Base-by-base conservation (phyloP, 192 early-diverging fungal genomes). In the Entomortierella lignicola region DNA sequence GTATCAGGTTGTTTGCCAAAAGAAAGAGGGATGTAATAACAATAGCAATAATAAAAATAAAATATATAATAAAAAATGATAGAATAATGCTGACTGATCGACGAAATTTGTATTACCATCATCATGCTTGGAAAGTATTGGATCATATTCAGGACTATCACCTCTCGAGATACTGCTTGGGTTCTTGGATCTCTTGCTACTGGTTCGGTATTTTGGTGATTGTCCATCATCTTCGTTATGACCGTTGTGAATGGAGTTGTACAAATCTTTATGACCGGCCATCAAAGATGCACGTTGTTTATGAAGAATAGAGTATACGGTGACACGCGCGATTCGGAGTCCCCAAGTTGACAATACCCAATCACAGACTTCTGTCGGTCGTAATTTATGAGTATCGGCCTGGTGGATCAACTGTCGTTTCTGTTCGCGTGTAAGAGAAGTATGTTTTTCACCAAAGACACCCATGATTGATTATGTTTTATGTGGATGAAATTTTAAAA, bases 391-490 rank as follows among this genome's bases (percentile, higher is more conserved):
- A 15, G 75, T 70, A 50, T 79, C 75, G n/a, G 75, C 75, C 29
- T 79, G 75, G 21, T 66, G 62, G 51, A 79, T 79, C 68, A 79
- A 43, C 25, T 70, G 68, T n/a, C 75, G 75, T 41, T 79, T 79
- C 21, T 79, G 75, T 18, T 79, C 75, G 48, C 75, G 67, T 11
- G 75, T 79, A 25, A 79, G 47, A 10, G 75, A 79, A 15, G 75
- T 79, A 43, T 79, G 75, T 43, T 79, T 79, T 34, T 79, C 75
- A 26, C 75, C 75, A 42, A 79, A 79, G 56, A 79, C 75, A 21
- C 75, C 75, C 75, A 79, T 79, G 58, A 27, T 57, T 55, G 29
- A 32, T 32, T 18, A 26, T 31, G 13, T n/a, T 15, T 21, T 31
- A 17, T 32, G 39, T 26, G 20, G 34, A 10, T 37, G 10, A 37